These are phyloP conservation scores for Sarocladiaceae sp. DNA, from an alignment of 2,329 filamentous ascomycete genomes.

Conservation along the genomic window DNA sequence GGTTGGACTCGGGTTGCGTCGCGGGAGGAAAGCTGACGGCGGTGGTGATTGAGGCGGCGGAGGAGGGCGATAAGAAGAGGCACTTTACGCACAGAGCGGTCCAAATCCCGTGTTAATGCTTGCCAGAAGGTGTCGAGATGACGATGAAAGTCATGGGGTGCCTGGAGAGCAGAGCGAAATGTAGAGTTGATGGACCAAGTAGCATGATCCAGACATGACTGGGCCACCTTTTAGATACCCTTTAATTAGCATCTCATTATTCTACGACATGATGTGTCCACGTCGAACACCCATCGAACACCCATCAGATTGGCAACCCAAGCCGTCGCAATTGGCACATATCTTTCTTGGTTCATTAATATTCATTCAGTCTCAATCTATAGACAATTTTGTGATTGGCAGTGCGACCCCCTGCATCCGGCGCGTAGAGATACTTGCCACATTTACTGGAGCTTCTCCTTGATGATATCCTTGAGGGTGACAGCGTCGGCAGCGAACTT, in stretches of 20 bases:
- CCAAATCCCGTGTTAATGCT: slow-evolving; percentile 38
- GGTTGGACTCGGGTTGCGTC: slow-evolving; percentile 79
- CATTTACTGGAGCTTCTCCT: slow-evolving; percentile 62
- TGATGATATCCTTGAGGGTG: slow-evolving; percentile 87
- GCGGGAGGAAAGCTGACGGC: slow-evolving; percentile 70
- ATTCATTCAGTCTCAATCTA: slow-evolving; percentile 4
- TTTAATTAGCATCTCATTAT: neutral
- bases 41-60: slow-evolving; percentile 66
- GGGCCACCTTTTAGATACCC: neutral
- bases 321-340: neutral
- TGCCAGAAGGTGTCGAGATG: too few relatives aligned
- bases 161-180: neutral
- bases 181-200: neutral
- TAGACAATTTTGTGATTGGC: slow-evolving; percentile 9
- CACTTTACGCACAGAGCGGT: slow-evolving; percentile 31
- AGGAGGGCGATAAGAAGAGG: slow-evolving; percentile 18
- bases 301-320: too few relatives aligned
- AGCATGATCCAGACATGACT: too few relatives aligned
- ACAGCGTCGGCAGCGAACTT: slow-evolving; percentile 96
- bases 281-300: too few relatives aligned
- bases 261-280: neutral
- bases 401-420: neutral
- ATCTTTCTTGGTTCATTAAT: slow-evolving; percentile 7
- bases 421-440: neutral
- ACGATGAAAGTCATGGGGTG: too few relatives aligned